Base-by-base conservation (phyloP, 1,284 basidiomycete species). In the Trichosporon inkin region DNA sequence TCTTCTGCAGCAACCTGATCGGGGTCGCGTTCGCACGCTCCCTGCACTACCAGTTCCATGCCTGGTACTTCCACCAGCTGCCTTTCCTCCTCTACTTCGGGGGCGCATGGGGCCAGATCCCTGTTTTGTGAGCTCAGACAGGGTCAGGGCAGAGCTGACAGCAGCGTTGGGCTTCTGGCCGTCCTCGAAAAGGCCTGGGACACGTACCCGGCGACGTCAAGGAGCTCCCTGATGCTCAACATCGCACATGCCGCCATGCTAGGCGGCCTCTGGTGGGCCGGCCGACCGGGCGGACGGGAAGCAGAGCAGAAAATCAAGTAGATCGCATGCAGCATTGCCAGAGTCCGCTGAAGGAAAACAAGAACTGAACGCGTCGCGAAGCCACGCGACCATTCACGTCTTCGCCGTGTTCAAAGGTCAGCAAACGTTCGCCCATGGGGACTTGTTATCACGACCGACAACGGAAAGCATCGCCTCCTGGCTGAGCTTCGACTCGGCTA, bases 1-100 rank as follows among this genome's bases (percentile, higher is more conserved):
- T 97, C 17, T 92, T 92, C 81, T 93, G 91, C 1, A 89, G 89
- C 14, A 99, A 98, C 72, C 77, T 99, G 54, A 87, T 97, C 62
- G 95, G 95, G 20, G 88, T 99, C 35, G 68, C 90, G 4, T 97
- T 90, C 74, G 90, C 96, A 14, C 85, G 96, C n/a, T 96, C 93
- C 14, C 79, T 99, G 57, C 95, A 99, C 76, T 99, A 98, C 76
- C 95, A 99, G 70, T 99, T 99, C 78, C 97, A 97, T 76, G 88
- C 89, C 5, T 99, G 95, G 96, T 98, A 98, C 76, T 92, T 89
- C 11, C 88, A 92, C 65, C 91, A 95, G 68, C 76, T 96, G n/a
- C 92, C 93, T 0, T 86, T 95, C 69, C 79, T 99, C 24, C 80
- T 85, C 17, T 70, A 65, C 54, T 61, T 62, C 7, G 72, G 74